phyloP scores from a whole-genome alignment of 305 asterid species.

The Fraxinus velutina region DNA sequence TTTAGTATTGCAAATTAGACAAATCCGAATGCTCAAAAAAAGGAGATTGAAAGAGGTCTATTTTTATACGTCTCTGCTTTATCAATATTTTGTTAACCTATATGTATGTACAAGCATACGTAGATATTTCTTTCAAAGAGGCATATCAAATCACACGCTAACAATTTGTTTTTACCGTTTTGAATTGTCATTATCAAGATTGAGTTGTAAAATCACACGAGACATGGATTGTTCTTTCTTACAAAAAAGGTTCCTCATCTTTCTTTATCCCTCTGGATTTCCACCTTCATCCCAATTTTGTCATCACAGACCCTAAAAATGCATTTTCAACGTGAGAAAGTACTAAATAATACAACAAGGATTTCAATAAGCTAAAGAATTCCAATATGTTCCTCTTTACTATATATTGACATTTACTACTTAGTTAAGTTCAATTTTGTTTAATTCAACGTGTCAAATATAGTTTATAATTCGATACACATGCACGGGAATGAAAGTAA shows the following conservation, averaged over 20 bases:
- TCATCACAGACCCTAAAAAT: neutral
- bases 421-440: neutral
- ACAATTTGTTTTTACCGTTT: neutral
- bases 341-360: neutral
- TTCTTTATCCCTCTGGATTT: neutral
- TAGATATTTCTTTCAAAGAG: neutral
- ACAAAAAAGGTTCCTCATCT: neutral
- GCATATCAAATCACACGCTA: neutral
- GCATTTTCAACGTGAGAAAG: neutral
- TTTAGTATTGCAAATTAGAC: neutral
- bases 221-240: neutral
- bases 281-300: neutral
- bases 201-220: neutral
- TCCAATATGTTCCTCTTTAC: neutral
- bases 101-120: neutral
- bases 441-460: neutral
- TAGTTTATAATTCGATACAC: neutral
- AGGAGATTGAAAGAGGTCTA: neutral
- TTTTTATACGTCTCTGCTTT: neutral
- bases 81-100: neutral
- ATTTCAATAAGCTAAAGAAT: neutral
- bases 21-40: slow-evolving; percentile 1
- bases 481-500: neutral
- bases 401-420: neutral
- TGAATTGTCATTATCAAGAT: neutral